These are phyloP conservation scores for Tarenaya hassleriana DNA, from an alignment of 345 rosid genomes.

Conservation along the genomic window DNA sequence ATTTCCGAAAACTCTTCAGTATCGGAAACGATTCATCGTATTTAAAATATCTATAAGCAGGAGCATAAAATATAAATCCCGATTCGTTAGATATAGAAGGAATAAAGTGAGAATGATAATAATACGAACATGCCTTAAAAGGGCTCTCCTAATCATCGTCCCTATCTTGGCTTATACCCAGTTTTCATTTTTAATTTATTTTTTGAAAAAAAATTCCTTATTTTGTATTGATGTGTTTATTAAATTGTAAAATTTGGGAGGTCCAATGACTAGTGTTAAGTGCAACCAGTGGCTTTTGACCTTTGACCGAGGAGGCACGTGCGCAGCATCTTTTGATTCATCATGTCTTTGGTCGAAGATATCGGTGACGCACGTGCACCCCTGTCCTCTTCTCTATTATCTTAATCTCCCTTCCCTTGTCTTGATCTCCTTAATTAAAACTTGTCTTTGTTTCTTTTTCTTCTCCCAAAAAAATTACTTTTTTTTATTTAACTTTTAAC, in stretches of 20 bases:
- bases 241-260: slow-evolving; percentile 1
- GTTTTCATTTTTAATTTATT: not conserved
- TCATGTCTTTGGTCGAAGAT: slow-evolving; percentile 28
- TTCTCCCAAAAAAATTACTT: not conserved
- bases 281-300: slow-evolving; percentile 40
- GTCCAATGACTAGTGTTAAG: slow-evolving; percentile 12
- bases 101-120: too few species aligned
- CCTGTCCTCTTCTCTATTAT: not conserved
- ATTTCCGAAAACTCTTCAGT: too few species aligned
- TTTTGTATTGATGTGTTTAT: not conserved
- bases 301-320: slow-evolving; percentile 58
- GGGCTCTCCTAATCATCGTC: slow-evolving; percentile 23
- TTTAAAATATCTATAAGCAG: too few species aligned
- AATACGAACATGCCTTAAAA: too few species aligned
- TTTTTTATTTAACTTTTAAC: not conserved
- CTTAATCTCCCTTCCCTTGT: too few species aligned
- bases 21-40: too few species aligned
- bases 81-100: too few species aligned
- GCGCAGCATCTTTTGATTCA: slow-evolving; percentile 40
- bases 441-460: not conserved
- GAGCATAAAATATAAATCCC: too few species aligned
- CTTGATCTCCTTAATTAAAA: not conserved
- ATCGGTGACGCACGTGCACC: slow-evolving; percentile 64
- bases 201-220: not conserved
- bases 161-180: slow-evolving; percentile 28